Conservation (phyloP, 768 basidiomycete genomes). For the Rhodocollybia butyracea region DNA sequence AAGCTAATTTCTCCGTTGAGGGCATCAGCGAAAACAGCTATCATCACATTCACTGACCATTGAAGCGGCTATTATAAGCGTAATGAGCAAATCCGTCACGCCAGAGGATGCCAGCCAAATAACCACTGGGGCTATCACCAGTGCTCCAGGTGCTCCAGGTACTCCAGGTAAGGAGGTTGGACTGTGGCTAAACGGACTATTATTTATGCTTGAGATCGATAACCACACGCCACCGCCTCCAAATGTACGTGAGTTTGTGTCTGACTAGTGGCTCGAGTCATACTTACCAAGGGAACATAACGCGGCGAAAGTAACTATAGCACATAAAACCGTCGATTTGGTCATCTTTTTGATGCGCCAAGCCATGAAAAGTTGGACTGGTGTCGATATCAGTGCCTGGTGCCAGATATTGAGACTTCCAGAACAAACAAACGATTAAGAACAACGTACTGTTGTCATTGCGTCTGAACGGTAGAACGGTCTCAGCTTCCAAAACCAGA, state of each 20-base stretch:
- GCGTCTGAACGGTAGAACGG: not conserved
- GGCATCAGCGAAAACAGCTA: not conserved
- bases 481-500: not conserved
- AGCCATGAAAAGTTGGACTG: not conserved
- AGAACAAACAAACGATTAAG: not conserved
- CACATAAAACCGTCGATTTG: not conserved
- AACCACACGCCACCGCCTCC: not conserved
- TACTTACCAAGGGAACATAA: not conserved
- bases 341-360: not conserved
- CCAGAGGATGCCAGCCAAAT: not conserved
- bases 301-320: not conserved
- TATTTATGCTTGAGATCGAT: not conserved
- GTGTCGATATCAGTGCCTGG: not conserved
- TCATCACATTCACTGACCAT: not conserved
- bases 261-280: not conserved
- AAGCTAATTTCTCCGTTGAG: not conserved
- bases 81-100: not conserved
- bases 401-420: not conserved
- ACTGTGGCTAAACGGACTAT: not conserved
- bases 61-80: not conserved
- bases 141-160: too few species aligned
- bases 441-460: not conserved
- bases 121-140: too few species aligned
- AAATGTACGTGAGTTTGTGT: too few species aligned
- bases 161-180: not conserved